Evolutionary conservation across 495 filamentous ascomycete species (phyloP).

Genomic region (Hyaloscypha bicolor): DNA sequence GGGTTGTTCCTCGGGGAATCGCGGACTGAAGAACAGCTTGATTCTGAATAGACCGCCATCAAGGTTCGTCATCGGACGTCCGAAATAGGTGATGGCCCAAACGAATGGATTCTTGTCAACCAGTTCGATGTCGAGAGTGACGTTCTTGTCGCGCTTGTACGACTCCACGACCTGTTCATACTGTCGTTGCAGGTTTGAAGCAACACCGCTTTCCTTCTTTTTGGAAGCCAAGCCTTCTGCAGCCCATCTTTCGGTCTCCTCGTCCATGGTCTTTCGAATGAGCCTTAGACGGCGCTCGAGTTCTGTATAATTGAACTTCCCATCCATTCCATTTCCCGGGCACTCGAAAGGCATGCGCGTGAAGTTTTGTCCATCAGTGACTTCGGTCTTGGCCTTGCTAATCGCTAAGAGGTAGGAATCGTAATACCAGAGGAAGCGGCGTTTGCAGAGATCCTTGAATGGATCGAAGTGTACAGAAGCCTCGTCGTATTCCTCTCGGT

Average conservation of each 20-base stretch:
- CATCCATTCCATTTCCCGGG: conserved; percentile 79
- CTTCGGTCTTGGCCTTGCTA: conserved; percentile 59
- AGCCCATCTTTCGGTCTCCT: conserved; percentile 74
- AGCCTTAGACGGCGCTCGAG: conserved; percentile 66
- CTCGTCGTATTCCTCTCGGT: conserved; percentile 50
- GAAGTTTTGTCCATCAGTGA: conserved; percentile 64
- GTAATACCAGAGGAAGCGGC: conserved; percentile 94
- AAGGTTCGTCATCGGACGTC: conserved; percentile 88
- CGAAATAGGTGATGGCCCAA: conserved; percentile 77
- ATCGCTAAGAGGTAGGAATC: conserved; percentile 79
- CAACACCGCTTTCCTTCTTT: conserved; percentile 69
- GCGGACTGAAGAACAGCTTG: conserved; percentile 78
- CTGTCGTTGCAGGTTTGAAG: conserved; percentile 80
- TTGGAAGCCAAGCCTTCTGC: conserved; percentile 63
- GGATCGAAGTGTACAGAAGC: conserved; percentile 63
- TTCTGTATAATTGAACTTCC: conserved; percentile 80
- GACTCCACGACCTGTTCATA: conserved; percentile 79
- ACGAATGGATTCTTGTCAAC: conserved; percentile 71
- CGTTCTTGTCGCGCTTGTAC: conserved; percentile 66
- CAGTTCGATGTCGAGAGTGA: conserved; percentile 73
- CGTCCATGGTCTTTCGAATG: conserved; percentile 68
- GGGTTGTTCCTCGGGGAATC: conserved; percentile 90
- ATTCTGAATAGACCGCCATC: conserved; percentile 91
- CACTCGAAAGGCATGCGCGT: conserved; percentile 84
- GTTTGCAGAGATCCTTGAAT: conserved; percentile 89